Evolutionary conservation across 2,329 filamentous ascomycete species (phyloP), one percentile per base, ranked within the genome.

Genomic region (Alternaria gansuensis): DNA sequence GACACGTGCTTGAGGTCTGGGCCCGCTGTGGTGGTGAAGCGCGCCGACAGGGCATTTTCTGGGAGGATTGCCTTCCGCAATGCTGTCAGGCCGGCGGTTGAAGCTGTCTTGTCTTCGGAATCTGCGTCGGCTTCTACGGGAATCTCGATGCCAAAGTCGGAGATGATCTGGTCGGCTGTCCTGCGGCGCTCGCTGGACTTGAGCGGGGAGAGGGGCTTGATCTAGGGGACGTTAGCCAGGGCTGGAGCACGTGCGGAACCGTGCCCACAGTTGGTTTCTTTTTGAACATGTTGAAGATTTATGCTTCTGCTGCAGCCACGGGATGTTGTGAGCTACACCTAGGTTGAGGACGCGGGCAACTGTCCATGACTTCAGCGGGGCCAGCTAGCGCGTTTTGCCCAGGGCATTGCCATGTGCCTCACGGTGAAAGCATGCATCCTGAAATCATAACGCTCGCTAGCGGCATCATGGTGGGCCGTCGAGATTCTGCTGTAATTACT

Each of bases 181-280:
- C 85, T 88, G 58, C 88, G 82, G 59, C 88, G 83, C 68, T 90
- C 88, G 2, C 87, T 90, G 5, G 87, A 89, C 54, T 88, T 84
- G 51, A 90, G 78, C 39, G 88, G 87, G 4, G 87, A 82, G 11
- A 88, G 80, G 17, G 88, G 85, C 79, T 90, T 90, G 79, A 90
- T 85, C 82, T 87, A 50, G 48, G n/a, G 17, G 5, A n/a, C n/a
- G 45, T 71, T 26, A 66, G 53, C 54, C 31, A 34, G 31, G n/a
- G 37, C 28, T 23, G 43, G 10, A 21, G 44, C 17, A 37, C 29
- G 21, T 41, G 13, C 11, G 14, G 14, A 17, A 23, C 11, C 44
- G 14, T n/a, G 51, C 65, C 28, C 73, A 85, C 84, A 45, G 82
- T 84, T 14, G 85, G 85, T 75, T 87, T 88, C 76, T 88, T 88